These are phyloP conservation scores for Hanseniaspora pseudoguilliermondii DNA, from an alignment of 805 yeast genomes.

Conservation along the genomic window DNA sequence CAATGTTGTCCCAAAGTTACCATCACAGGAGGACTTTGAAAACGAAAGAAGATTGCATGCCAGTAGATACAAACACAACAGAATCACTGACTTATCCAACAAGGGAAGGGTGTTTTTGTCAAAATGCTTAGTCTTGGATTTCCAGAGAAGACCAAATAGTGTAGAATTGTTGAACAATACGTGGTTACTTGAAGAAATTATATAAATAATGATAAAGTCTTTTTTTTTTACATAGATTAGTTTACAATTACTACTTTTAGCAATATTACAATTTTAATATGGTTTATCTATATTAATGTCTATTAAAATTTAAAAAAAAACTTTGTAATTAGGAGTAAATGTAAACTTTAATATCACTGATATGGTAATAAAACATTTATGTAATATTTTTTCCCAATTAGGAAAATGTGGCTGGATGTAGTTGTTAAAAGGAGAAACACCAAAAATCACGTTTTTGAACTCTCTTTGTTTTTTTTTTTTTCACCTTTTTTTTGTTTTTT, in stretches of 20 bases:
- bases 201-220: not conserved
- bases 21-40: slow-evolving; percentile 54
- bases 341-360: not conserved
- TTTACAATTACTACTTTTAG: not conserved
- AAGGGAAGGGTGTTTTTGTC: slow-evolving; percentile 37
- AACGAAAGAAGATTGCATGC: slow-evolving; percentile 34
- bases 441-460: not conserved
- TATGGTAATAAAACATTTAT: not conserved
- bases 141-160: slow-evolving; percentile 62
- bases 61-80: slow-evolving; percentile 10
- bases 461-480: not conserved
- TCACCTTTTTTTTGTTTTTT: not conserved
- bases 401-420: not conserved
- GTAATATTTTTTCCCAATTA: slow-evolving; percentile 1
- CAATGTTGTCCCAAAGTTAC: slow-evolving; percentile 65
- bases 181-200: slow-evolving; percentile 5
- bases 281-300: not conserved
- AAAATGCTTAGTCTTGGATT: slow-evolving; percentile 63
- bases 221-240: slow-evolving; percentile 19
- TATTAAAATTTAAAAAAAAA: too few relatives aligned
- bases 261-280: not conserved
- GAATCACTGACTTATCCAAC: slow-evolving; percentile 17
- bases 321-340: too few relatives aligned
- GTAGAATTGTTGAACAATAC: slow-evolving; percentile 37
- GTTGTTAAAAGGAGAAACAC: too few relatives aligned